Evolutionary conservation across 495 filamentous ascomycete genomes (phyloP).

Genomic region (Penicillium pancosmium): DNA sequence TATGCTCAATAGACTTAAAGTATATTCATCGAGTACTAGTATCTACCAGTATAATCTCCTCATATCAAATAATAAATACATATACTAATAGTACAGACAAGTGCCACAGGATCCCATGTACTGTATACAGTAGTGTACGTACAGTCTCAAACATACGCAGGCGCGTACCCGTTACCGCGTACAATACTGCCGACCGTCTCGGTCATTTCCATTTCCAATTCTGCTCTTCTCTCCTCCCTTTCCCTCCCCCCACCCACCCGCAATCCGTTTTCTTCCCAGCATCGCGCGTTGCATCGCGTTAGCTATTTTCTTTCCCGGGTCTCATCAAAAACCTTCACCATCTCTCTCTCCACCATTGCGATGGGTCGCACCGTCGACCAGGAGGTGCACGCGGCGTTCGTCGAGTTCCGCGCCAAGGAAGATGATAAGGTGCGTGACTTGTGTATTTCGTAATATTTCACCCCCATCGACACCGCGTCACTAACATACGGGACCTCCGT

Average conservation of each 20-base stretch:
- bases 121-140: background rate
- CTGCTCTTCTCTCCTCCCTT: slow-evolving; percentile 22
- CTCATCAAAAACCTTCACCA: background rate
- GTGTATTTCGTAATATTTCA: slow-evolving; percentile 54
- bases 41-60: slow-evolving; percentile 22
- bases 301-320: background rate
- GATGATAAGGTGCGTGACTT: slow-evolving; percentile 59
- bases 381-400: slow-evolving; percentile 60
- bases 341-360: slow-evolving; percentile 25
- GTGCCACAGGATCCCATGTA: background rate
- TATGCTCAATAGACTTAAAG: background rate
- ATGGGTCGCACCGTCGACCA: slow-evolving; percentile 62
- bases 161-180: slow-evolving; percentile 9
- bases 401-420: slow-evolving; percentile 64
- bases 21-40: slow-evolving; percentile 36
- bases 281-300: background rate
- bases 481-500: slow-evolving; percentile 33
- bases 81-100: background rate
- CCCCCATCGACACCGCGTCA: slow-evolving; percentile 22
- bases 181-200: slow-evolving; percentile 21
- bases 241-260: slow-evolving; percentile 17
- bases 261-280: slow-evolving; percentile 11
- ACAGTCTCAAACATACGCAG: slow-evolving; percentile 33
- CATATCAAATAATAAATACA: background rate
- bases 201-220: slow-evolving; percentile 30